A percentile compares a stretch with the other conserved stretches of the same genome.
Conservation (phyloP, 805 yeast genomes). For the Candida argentea region DNA sequence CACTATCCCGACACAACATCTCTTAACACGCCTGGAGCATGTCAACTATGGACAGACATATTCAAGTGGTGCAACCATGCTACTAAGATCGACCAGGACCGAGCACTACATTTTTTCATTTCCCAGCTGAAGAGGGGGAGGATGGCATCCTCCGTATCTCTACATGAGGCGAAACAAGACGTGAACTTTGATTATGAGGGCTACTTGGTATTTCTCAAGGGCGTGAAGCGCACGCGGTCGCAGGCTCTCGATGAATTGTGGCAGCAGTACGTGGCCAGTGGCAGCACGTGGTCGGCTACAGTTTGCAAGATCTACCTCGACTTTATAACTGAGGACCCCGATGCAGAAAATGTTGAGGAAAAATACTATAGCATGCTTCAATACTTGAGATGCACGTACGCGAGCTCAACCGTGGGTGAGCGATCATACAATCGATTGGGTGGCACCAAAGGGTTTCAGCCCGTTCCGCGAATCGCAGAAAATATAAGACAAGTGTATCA, state of each 20-base stretch:
- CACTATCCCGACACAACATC: conserved; percentile 15
- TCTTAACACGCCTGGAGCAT: conserved; percentile 6
- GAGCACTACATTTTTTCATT: conserved; percentile 19
- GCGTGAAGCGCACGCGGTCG: conserved; percentile 15
- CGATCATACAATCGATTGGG: conserved; percentile 11
- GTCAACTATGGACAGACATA: conserved; percentile 25
- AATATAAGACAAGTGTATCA: too few relatives aligned
- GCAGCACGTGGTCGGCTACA: conserved; percentile 13
- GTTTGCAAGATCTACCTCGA: conserved; percentile 16
- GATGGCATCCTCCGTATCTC: conserved; percentile 3
- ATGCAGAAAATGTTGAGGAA: conserved; percentile 7
- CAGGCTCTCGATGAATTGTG: conserved; percentile 22
- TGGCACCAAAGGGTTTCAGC: too few relatives aligned
- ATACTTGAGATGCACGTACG: too few relatives aligned
- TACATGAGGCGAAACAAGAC: conserved; percentile 19
- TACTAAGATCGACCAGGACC: conserved; percentile 18
- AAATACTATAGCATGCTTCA: conserved; percentile 16
- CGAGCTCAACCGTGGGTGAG: conserved; percentile 6
- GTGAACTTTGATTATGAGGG: conserved; percentile 31
- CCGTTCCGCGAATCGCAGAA: too few relatives aligned
- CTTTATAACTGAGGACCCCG: conserved; percentile 14
- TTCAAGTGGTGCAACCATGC: conserved; percentile 28
- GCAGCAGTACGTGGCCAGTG: conserved; percentile 19
- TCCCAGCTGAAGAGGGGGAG: conserved; percentile 8
- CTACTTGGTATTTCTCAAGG: conserved; percentile 17